Evolutionary conservation across 345 rosid species (phyloP).

Genomic region (Eucalyptus albens): DNA sequence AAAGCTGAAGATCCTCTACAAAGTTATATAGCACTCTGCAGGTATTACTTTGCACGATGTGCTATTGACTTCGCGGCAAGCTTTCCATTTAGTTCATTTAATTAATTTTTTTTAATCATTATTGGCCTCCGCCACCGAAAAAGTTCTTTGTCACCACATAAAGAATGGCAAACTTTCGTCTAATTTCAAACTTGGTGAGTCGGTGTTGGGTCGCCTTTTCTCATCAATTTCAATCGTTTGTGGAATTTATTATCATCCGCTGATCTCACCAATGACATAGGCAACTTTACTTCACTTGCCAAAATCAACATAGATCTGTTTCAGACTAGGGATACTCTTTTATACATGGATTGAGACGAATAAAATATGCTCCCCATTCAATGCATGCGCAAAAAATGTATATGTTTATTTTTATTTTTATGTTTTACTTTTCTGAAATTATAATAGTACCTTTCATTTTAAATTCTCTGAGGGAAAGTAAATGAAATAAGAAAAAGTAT

Average conservation of each 20-base stretch:
- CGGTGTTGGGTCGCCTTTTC: background rate
- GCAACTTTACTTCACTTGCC: background rate
- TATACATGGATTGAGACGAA: background rate
- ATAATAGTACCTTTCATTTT: background rate
- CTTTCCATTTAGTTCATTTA: background rate
- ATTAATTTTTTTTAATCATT: background rate
- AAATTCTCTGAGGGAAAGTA: background rate
- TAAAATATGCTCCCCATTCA: background rate
- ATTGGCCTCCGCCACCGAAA: background rate
- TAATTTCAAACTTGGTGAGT: background rate
- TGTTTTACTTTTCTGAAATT: background rate
- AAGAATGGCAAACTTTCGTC: background rate
- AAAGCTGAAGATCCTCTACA: background rate
- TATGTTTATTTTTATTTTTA: background rate
- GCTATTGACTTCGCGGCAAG: background rate
- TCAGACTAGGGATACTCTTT: background rate
- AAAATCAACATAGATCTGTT: background rate
- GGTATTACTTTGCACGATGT: background rate
- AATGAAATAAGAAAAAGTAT: background rate
- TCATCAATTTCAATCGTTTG: background rate
- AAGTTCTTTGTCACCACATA: background rate
- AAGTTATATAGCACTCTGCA: background rate
- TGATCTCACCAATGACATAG: background rate
- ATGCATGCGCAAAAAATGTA: background rate
- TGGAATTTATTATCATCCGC: background rate